Percentiles rank a stretch among this genome's conserved stretches.
Conservation (phyloP, 2,329 filamentous ascomycete genomes). For the Metarhizium rileyi region DNA sequence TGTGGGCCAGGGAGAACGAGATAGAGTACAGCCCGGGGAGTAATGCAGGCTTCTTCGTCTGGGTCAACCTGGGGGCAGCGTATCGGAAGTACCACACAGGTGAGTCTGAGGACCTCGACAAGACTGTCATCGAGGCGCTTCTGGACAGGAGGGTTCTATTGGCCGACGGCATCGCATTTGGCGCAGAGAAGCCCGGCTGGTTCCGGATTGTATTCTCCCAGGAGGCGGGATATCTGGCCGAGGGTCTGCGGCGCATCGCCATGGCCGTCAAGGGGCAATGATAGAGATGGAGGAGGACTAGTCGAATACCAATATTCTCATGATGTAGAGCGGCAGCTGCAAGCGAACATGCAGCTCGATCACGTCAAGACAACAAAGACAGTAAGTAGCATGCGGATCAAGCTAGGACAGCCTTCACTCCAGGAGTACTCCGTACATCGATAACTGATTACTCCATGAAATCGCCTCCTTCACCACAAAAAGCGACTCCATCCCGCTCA, state of each 20-base stretch:
- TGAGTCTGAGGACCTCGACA: conserved; percentile 14
- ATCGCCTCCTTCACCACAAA: no score
- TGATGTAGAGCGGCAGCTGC: no score
- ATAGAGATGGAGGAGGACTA: no score
- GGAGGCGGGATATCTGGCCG: conserved; percentile 18
- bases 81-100: conserved; percentile 14
- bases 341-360: no score
- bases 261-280: conserved; percentile 3
- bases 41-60: conserved; percentile 47
- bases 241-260: conserved; percentile 12
- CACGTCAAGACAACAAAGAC: not conserved
- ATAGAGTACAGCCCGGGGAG: conserved; percentile 35
- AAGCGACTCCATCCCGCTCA: not conserved
- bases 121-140: conserved; percentile 18
- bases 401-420: not conserved
- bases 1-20: conserved; percentile 26
- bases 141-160: conserved; percentile 24
- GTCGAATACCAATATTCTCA: no score
- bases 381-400: not conserved
- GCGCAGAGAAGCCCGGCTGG: conserved; percentile 28
- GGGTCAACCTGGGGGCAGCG: conserved; percentile 34
- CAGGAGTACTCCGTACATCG: not conserved
- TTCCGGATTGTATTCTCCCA: conserved; percentile 30
- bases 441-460: no score
- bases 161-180: conserved; percentile 26